Evolutionary conservation across 306 rosid genomes (phyloP).

Genomic region (Quercus aquifolioides): DNA sequence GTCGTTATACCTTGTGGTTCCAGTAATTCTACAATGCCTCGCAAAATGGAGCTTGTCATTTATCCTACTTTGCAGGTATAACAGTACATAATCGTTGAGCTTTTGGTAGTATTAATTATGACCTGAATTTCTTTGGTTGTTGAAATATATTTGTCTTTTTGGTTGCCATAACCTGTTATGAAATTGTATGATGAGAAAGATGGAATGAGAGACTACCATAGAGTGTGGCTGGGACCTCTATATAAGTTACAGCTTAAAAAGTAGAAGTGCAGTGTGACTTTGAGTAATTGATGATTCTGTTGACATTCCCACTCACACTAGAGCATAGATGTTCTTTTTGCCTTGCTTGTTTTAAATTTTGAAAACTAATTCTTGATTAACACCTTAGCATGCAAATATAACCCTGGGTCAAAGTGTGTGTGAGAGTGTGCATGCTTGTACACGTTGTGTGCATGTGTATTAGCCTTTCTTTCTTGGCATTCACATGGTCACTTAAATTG

Average conservation of each 20-base stretch:
- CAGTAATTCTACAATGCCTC: neutral
- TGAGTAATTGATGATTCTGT: neutral
- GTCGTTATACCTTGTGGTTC: slow-evolving; percentile 16
- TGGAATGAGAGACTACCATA: neutral
- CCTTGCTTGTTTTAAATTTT: neutral
- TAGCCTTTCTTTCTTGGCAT: neutral
- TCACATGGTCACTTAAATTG: neutral
- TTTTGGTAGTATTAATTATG: neutral
- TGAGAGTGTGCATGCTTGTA: neutral
- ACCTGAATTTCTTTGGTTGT: neutral
- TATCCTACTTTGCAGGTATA: slow-evolving; percentile 13
- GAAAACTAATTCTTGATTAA: neutral
- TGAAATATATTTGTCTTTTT: neutral
- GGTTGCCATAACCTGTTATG: neutral
- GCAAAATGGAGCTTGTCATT: slow-evolving; percentile 21
- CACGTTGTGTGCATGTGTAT: neutral
- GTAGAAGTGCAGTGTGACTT: neutral
- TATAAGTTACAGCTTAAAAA: neutral
- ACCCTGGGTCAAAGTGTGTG: neutral
- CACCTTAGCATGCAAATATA: neutral
- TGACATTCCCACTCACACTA: neutral
- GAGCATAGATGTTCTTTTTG: neutral
- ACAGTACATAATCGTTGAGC: neutral
- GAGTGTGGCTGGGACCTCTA: neutral
- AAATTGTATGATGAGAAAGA: neutral